Evolutionary conservation across 441 rosid genomes (phyloP).

Genomic region (Gossypium lobatum): DNA sequence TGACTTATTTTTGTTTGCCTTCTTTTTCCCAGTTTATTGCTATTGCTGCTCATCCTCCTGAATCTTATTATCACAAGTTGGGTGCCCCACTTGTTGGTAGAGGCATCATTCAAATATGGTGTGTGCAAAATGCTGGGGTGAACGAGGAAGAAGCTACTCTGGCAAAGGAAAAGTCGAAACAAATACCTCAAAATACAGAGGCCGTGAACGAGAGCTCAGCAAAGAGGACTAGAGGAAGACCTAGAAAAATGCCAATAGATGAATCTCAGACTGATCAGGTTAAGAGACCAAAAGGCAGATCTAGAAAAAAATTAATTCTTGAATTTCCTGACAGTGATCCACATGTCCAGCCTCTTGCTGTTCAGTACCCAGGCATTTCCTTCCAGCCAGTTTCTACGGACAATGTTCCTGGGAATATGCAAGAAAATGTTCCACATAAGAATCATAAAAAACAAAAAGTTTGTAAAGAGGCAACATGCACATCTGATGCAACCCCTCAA

Average conservation of each 20-base stretch:
- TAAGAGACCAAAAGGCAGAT: slow-evolving; percentile 44
- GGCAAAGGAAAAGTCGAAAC: slow-evolving; percentile 27
- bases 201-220: slow-evolving; percentile 18
- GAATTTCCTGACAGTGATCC: slow-evolving; percentile 29
- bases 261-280: slow-evolving; percentile 25
- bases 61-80: slow-evolving; percentile 69
- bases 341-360: slow-evolving; percentile 36
- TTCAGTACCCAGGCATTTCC: slow-evolving; percentile 42
- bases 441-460: slow-evolving; percentile 20
- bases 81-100: slow-evolving; percentile 73
- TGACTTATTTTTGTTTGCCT: neutral
- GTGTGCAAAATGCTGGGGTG: slow-evolving; percentile 41
- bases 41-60: slow-evolving; percentile 85
- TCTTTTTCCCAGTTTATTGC: slow-evolving; percentile 61
- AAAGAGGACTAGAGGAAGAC: slow-evolving; percentile 51
- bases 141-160: slow-evolving; percentile 25
- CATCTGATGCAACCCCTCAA: slow-evolving; percentile 28
- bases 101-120: slow-evolving; percentile 91
- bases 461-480: slow-evolving; percentile 15
- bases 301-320: slow-evolving; percentile 33
- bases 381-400: slow-evolving; percentile 27
- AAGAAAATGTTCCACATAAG: slow-evolving; percentile 26
- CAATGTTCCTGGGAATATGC: slow-evolving; percentile 25
- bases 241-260: slow-evolving; percentile 38
- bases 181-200: slow-evolving; percentile 18